A percentile compares a stretch with the other conserved stretches of the same genome.
These are phyloP conservation scores for Dactylella cylindrospora DNA, from an alignment of 2,329 filamentous ascomycete genomes.

Conservation along the genomic window DNA sequence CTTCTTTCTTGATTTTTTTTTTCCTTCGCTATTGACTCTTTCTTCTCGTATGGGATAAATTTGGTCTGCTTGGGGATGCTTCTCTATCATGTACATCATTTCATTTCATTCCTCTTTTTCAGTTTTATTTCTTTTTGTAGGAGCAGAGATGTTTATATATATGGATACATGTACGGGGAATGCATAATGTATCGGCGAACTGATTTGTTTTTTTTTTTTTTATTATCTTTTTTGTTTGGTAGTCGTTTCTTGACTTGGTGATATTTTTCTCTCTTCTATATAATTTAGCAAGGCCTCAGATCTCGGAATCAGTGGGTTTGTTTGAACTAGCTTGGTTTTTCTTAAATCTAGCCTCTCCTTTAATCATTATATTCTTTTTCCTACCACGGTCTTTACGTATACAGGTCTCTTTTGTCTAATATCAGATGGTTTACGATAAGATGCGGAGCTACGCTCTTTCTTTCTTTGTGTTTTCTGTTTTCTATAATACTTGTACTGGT, in stretches of 20 bases:
- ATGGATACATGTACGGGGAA: slow-evolving; percentile 43
- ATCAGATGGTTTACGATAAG: slow-evolving; percentile 11
- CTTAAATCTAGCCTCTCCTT: not conserved
- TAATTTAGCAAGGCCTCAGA: no score
- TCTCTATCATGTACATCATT: slow-evolving; percentile 44
- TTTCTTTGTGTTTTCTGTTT: not conserved
- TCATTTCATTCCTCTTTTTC: slow-evolving; percentile 7
- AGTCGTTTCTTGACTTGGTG: not conserved
- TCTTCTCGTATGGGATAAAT: slow-evolving; percentile 36
- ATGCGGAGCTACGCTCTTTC: slow-evolving; percentile 1
- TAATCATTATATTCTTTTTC: not conserved
- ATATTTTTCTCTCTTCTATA: not conserved
- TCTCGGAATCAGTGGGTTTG: no score
- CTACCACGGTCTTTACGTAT: not conserved
- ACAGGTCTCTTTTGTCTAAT: not conserved
- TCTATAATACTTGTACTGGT: not conserved
- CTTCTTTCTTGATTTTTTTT: slow-evolving; percentile 36
- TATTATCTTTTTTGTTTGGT: slow-evolving; percentile 31
- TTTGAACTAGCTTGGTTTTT: not conserved
- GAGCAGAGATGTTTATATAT: slow-evolving; percentile 20
- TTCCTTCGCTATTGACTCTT: slow-evolving; percentile 46
- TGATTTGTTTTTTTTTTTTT: slow-evolving; percentile 40
- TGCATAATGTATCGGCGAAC: slow-evolving; percentile 44
- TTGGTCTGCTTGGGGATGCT: slow-evolving; percentile 45
- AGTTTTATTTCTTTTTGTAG: slow-evolving; percentile 40